Evolutionary conservation across 148 eudicot genomes (phyloP), one percentile per base, ranked within the genome.

Genomic region (Chenopodium suecicum): DNA sequence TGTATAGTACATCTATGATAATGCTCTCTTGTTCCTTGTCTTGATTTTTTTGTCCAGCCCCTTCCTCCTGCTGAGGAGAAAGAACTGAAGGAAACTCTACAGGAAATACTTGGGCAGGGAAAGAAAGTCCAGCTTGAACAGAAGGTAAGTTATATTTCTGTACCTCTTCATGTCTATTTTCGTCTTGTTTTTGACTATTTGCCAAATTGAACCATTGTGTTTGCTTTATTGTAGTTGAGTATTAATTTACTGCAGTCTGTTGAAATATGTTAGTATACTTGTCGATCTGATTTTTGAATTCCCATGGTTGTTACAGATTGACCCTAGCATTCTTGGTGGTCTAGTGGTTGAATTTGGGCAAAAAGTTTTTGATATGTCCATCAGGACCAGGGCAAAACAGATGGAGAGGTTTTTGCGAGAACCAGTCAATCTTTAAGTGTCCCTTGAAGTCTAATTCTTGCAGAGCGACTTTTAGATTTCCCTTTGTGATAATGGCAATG

Each of bases 351-450:
- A 93, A 83, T 94, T 94, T 46, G 83, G 85, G 19, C 93, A 89
- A 75, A 94, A 94, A 75, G 93, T 94, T 47, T 91, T 92, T 54
- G 96, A 94, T 83, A 91, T 92, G 94, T 94, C 98, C 77, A 94
- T 94, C 32, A 94, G 77, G 88, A 94, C 92, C 69, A 89, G 98
- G 89, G 98, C 98, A 66, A 86, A 84, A 77, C 97, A 94, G 87
- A 94, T 94, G 97, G 98, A 92, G 88, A 88, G 94, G 84, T 91
- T 94, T 88, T 85, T 94, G 71, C 88, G 97, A 41, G 93, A 92
- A 20, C 92, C 98, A 3, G 62, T 84, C 81, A 87, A 83, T 87
- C 2, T 77, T 88, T 56, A 86, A 82, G 58, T 56, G 48, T 27
- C 82, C 76, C 44, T 87, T 78, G 77, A 70, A 66, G 74, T 79